Percentiles rank a stretch among this genome's conserved stretches.
phyloP scores from a whole-genome alignment of 108 stramenopile species.

The Mediolabrus comicus region DNA sequence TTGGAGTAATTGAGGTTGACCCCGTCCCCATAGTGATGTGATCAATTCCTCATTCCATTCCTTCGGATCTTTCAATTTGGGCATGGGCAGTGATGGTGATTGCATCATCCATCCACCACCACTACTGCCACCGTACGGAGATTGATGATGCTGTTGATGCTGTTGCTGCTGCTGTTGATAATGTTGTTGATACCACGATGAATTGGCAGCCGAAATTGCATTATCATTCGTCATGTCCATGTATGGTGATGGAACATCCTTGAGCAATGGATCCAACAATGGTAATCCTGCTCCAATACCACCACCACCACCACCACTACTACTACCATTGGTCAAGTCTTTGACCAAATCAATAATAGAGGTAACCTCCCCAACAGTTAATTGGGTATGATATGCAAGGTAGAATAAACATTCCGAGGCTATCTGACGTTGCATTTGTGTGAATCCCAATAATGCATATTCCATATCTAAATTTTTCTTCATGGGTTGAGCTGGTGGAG shows the following conservation, averaged over 20 bases:
- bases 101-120: not conserved
- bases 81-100: slow-evolving; percentile 6
- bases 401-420: slow-evolving; percentile 71
- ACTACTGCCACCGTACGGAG: not conserved
- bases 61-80: slow-evolving; percentile 51
- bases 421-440: slow-evolving; percentile 61
- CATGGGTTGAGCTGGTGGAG: not conserved
- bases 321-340: slow-evolving; percentile 55
- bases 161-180: not conserved
- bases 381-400: slow-evolving; percentile 79
- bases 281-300: slow-evolving; percentile 25
- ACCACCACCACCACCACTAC: slow-evolving; percentile 13
- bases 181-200: not conserved
- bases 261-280: slow-evolving; percentile 57
- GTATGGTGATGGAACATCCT: slow-evolving; percentile 65
- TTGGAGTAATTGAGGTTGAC: slow-evolving; percentile 61
- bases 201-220: slow-evolving; percentile 10
- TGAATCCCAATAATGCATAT: slow-evolving; percentile 49
- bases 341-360: slow-evolving; percentile 65
- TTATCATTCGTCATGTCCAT: slow-evolving; percentile 12
- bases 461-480: slow-evolving; percentile 34
- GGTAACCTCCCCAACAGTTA: slow-evolving; percentile 55
- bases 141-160: not conserved
- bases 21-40: slow-evolving; percentile 41
- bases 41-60: slow-evolving; percentile 74